These are phyloP conservation scores for Monsonia emarginata DNA, from an alignment of 441 rosid genomes.

Conservation along the genomic window DNA sequence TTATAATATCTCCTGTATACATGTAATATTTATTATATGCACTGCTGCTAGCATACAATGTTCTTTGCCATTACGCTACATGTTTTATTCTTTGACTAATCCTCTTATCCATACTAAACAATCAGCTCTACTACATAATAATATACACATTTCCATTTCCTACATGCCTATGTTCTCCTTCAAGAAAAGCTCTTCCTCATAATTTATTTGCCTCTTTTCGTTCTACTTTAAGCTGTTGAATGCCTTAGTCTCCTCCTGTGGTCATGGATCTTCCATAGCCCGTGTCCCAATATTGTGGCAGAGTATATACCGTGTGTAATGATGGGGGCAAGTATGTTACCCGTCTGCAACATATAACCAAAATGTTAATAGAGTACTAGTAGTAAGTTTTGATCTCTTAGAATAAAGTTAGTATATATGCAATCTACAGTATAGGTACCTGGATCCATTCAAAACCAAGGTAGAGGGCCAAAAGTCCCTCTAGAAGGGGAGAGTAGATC, in stretches of 20 bases:
- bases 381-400: not conserved
- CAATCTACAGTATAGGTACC: conserved; percentile 27
- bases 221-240: conserved; percentile 47
- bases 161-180: not conserved
- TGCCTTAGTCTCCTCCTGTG: conserved; percentile 58
- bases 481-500: conserved; percentile 89
- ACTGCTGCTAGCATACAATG: conserved; percentile 14
- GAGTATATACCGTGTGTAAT: conserved; percentile 89
- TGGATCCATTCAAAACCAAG: conserved; percentile 90
- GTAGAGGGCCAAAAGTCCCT: conserved; percentile 79
- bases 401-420: conserved; percentile 2
- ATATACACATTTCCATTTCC: conserved; percentile 27
- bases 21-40: not conserved
- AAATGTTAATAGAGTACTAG: not conserved
- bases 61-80: conserved; percentile 15
- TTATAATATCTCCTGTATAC: not conserved
- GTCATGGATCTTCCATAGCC: conserved; percentile 81
- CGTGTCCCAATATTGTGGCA: conserved; percentile 66
- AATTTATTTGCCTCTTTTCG: conserved; percentile 23
- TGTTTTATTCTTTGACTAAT: not conserved
- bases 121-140: conserved; percentile 12
- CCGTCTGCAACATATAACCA: conserved; percentile 40
- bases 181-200: too few species aligned
- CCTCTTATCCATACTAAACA: not conserved
- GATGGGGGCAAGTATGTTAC: conserved; percentile 72